Evolutionary conservation across 2,329 filamentous ascomycete species (phyloP).

Genomic region (Ceratocystis huliohia): DNA sequence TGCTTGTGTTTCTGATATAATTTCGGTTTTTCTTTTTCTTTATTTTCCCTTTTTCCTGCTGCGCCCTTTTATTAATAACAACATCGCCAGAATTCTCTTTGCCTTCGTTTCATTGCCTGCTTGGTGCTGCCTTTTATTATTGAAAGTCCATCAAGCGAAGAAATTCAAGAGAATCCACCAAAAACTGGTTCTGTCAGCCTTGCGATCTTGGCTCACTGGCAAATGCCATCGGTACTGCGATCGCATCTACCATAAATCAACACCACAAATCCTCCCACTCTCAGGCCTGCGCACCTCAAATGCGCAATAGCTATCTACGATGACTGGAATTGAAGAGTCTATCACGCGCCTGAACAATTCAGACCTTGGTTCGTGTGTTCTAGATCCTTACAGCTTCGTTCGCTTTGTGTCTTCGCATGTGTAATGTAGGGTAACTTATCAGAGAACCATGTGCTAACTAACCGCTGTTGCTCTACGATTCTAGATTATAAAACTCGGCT

Average conservation of each 20-base stretch:
- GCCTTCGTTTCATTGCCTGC: not conserved
- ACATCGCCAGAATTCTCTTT: not conserved
- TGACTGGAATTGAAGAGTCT: slow-evolving; percentile 46
- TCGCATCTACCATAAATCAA: not conserved
- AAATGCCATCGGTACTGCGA: not conserved
- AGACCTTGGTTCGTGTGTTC: slow-evolving; percentile 39
- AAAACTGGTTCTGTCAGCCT: not conserved
- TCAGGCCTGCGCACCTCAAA: slow-evolving; percentile 11
- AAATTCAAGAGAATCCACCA: not conserved
- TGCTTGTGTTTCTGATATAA: not conserved
- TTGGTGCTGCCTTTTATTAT: not conserved
- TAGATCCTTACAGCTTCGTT: not conserved
- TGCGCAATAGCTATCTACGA: slow-evolving; percentile 14
- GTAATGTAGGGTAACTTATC: not conserved
- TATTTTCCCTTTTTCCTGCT: not conserved
- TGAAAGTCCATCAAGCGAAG: not conserved
- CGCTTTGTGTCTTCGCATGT: not conserved
- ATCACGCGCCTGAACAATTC: slow-evolving; percentile 45
- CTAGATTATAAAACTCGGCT: slow-evolving; percentile 52
- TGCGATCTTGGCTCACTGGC: not conserved
- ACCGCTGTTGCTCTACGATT: not conserved
- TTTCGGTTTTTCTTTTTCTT: not conserved
- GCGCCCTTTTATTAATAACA: not conserved
- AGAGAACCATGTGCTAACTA: not conserved
- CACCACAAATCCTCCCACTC: not conserved